Base-by-base conservation (phyloP, 345 rosid genomes). In the Eucalyptus globulus region DNA sequence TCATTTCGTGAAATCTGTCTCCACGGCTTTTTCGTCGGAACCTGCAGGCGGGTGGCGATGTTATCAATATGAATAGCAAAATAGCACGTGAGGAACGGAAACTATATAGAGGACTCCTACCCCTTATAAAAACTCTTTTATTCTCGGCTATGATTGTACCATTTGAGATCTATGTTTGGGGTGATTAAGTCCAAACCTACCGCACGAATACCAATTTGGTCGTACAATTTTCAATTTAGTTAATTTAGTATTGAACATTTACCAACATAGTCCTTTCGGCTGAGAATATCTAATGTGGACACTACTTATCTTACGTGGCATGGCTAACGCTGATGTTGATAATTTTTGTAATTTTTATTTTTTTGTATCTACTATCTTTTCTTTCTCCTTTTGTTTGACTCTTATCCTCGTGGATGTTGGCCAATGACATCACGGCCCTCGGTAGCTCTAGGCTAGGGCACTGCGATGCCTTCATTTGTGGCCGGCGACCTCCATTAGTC, bases 281-380 rank as follows among this genome's bases (percentile, higher is more conserved):
- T 50, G 4, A 50, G 6, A 50, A 16, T 50, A 1, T 3, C 2
- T 14, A 3, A 50, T 50, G 19, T 15, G 3, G 3, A 50, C 2
- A 50, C 0, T 6, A 0, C 0, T 50, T 0, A 6, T 50, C 0
- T 50, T 50, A 50, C 0, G 1, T 16, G 21, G 2, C 1, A 13
- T 1, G 0, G 0, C 2, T 3, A 50, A 50, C 0, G 1, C 1
- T 6, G 0, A 15, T 0, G 16, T 15, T 1, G 19, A 50, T 1
- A 50, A 50, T 15, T 15, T 50, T 50, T 15, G 3, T 15, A 50
- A 50, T 50, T 50, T 50, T 49, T 15, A 2, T 49, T 51, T 16
- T 50, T 49, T 49, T 49, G 4, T 16, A 16, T 50, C 3, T 15
- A 15, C 21, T 3, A 16, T 51, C 4, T 51, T 50, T 51, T 51